Base-by-base conservation (phyloP, 345 rosid species). In the Corymbia maculata region DNA sequence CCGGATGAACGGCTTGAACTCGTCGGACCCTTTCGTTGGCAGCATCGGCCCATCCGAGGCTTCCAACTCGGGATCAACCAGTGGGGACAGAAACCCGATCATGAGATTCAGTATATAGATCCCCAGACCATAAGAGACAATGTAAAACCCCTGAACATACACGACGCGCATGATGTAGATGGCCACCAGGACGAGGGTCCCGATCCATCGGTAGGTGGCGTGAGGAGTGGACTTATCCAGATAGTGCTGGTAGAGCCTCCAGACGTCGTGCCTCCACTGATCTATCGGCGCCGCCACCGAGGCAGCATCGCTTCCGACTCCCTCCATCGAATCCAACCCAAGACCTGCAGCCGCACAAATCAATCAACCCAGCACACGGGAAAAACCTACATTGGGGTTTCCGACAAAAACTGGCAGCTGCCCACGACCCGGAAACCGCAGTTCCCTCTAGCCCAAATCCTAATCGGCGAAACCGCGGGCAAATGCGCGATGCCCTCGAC, bases 1-100 rank as follows among this genome's bases (percentile, higher is more conserved):
- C 82, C 99, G 98, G 90, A 97, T 96, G 90, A 96, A 97, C 5
- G 99, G 99, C 94, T 95, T 96, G 94, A 97, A 97, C 92, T 97
- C 99, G 90, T 97, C 99, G 68, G 99, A 97, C 86, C 97, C 98
- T 91, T 95, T 96, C 22, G 99, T 97, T 3, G 99, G 99, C 88
- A 97, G 91, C 52, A 92, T 64, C 90, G 99, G 95, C n/a, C 98
- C 98, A 89, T 95, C 97, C 16, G 97, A 92, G 80, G 55, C 91
- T 45, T 96, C 98, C 87, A 94, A 59, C 90, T 96, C 99, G 32
- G 99, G 99, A 92, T 96, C 99, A 88, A 95, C 97, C 85, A 96
- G 92, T 87, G 99, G 99, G 15, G 99, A 97, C 92, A 97, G 89
- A 91, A 97, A 97, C 86, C 99, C 99, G 13, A 97, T 96, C 42